Base-by-base conservation (phyloP, 352 stramenopile species). In the Elongisporangium undulatum region DNA sequence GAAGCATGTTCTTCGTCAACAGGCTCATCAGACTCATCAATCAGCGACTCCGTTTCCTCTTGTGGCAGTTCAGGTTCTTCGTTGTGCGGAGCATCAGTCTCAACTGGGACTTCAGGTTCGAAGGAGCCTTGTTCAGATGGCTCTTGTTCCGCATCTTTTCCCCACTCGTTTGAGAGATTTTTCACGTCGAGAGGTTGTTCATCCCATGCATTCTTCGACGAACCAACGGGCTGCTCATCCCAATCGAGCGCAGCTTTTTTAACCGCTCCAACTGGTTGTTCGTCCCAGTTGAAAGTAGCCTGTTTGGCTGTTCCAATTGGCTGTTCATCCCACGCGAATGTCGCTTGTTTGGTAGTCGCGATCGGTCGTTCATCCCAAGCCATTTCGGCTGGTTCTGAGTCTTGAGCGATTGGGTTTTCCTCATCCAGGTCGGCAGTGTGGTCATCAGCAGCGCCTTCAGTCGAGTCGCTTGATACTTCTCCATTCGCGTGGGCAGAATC, bases 361-460 rank as follows among this genome's bases (percentile, higher is more conserved):
- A 67, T 50, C 3, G 61, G 55, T 49, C 55, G 61, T 20, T 67
- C 61, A n/a, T 67, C 61, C 61, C 55, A 67, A n/a, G 51, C 49
- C 34, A 17, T 17, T 45, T 45, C n/a, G 4, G 55, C 20, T 20
- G 8, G 23, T 21, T 19, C 17, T 53, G 20, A 3, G 7, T 20
- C 15, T 15, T 50, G 16, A n/a, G 50, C 17, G 13, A 54, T 10
- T 23, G 23, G 41, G 8, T 15, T 34, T 24, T 24, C 13, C 21
- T 17, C 12, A 4, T 48, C 34, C 34, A 45, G 10, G 34, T 39
- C 39, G 22, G n/a, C 20, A 60, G 34, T 34, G 13, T 26, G 41
- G 1, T 58, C 39, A 20, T 39, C 22, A 22, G 21, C 38, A 56
- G 13, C 16, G 23, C 23, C 20, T n/a, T 39, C 16, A 51, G 22